Evolutionary conservation across 2,329 filamentous ascomycete genomes (phyloP), one percentile per base, ranked within the genome.

Genomic region (Alternaria sp.): DNA sequence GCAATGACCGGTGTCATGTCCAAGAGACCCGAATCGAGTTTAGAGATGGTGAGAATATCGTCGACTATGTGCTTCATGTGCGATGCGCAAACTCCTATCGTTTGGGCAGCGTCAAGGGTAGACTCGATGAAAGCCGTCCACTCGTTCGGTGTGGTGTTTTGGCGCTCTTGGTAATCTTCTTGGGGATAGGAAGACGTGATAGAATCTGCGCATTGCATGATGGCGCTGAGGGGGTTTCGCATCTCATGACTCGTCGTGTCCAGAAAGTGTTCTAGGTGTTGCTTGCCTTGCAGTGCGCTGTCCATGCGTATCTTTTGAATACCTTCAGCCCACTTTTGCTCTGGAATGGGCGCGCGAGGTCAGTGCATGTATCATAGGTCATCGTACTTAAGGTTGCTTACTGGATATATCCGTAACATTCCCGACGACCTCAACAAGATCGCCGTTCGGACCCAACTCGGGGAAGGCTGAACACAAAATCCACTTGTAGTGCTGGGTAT

Each of bases 21-120:
- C 1, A 83, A 69, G 17, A 84, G 72, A 6, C 75, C 77, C 1
- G 81, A 82, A 61, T 83, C 81, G 6, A 84, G 73, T 54, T 84
- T 84, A 1, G 80, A 82, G 23, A 83, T 74, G 1, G 81, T 83
- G 4, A 84, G 69, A 6, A 83, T 78, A 57, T 84, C 83, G 57
- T 84, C 82, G 2, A 84, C 81, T n/a, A 84, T 83, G 19, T 80
- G 71, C 52, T 82, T 83, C 71, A 83, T 81, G 61, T 84, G 82
- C 43, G 80, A 77, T 3, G 79, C 78, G 62, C 82, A 84, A 17
- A 80, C 73, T 6, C 78, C 79, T 61, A 84, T 83, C 3, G 80
- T 83, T 45, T 83, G 75, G 4, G 77, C 78, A 10, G 78, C 74
- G 28, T 81, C 80, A 11, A 77, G 9, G 0, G 69, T 73, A 11